These are phyloP conservation scores for Mycena albidolilacea DNA, from an alignment of 768 basidiomycete species.

Conservation along the genomic window DNA sequence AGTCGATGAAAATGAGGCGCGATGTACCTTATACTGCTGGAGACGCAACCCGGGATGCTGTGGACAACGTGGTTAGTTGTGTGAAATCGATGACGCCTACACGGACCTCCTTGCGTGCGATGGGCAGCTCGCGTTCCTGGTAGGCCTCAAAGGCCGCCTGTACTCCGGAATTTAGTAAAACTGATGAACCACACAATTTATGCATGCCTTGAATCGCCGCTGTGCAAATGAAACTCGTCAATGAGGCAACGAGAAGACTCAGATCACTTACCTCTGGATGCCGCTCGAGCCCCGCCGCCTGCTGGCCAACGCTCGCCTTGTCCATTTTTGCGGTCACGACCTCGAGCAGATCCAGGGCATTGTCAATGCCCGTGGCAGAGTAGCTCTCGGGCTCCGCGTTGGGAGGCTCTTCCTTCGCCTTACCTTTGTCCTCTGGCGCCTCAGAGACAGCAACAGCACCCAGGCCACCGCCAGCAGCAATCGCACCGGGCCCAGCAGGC, in stretches of 20 bases:
- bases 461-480: constrained; percentile 79
- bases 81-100: constrained; percentile 30
- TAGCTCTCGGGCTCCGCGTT: constrained; percentile 73
- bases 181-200: constrained; percentile 9
- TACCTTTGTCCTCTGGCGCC: constrained; percentile 40
- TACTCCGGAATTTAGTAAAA: constrained; percentile 22
- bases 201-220: constrained; percentile 88
- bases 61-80: constrained; percentile 33
- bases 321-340: constrained; percentile 94
- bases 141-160: constrained; percentile 94
- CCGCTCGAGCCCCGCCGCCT: constrained; percentile 88
- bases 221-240: constrained; percentile 48
- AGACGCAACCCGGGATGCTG: constrained; percentile 92
- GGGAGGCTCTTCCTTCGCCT: constrained; percentile 52
- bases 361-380: constrained; percentile 90
- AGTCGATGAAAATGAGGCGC: neutral
- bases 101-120: constrained; percentile 77
- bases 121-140: constrained; percentile 88
- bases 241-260: constrained; percentile 28
- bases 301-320: constrained; percentile 90
- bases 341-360: constrained; percentile 90
- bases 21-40: constrained; percentile 86
- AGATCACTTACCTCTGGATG: constrained; percentile 86
- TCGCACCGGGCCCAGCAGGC: constrained; percentile 88
- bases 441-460: constrained; percentile 37